These are phyloP conservation scores for Theobroma grandiflorum DNA, from an alignment of 441 rosid genomes.

Conservation along the genomic window DNA sequence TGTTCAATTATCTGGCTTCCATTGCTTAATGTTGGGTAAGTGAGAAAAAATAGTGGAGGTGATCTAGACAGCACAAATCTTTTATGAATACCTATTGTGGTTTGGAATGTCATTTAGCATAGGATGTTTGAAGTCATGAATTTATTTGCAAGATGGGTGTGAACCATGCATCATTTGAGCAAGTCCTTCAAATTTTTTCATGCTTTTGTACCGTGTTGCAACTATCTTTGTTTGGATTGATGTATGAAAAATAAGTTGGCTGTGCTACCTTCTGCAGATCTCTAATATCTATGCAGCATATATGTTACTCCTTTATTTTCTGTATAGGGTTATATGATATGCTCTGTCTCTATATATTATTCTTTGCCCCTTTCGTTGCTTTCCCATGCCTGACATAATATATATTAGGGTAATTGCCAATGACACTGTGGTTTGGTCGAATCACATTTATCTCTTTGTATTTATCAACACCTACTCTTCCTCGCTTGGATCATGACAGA, in stretches of 20 bases:
- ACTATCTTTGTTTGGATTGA: neutral
- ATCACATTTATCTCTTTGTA: neutral
- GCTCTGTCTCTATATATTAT: neutral
- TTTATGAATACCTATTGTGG: neutral
- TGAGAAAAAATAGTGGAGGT: neutral
- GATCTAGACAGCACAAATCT: neutral
- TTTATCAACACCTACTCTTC: neutral
- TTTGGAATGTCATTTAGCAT: neutral
- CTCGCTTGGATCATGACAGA: neutral
- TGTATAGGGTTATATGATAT: neutral
- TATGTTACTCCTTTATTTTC: neutral
- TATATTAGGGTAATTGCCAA: too few relatives aligned
- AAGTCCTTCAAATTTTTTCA: neutral
- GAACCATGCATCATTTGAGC: neutral
- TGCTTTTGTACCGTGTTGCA: neutral
- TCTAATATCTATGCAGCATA: neutral
- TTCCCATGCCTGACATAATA: neutral
- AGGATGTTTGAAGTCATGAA: neutral
- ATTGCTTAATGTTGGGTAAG: neutral
- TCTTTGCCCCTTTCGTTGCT: neutral
- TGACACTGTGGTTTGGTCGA: neutral
- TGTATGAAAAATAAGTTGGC: neutral
- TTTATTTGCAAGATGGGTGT: neutral
- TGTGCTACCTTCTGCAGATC: neutral
- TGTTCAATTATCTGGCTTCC: neutral